Conservation (phyloP, 805 yeast genomes). For the Candida qinlingensis region DNA sequence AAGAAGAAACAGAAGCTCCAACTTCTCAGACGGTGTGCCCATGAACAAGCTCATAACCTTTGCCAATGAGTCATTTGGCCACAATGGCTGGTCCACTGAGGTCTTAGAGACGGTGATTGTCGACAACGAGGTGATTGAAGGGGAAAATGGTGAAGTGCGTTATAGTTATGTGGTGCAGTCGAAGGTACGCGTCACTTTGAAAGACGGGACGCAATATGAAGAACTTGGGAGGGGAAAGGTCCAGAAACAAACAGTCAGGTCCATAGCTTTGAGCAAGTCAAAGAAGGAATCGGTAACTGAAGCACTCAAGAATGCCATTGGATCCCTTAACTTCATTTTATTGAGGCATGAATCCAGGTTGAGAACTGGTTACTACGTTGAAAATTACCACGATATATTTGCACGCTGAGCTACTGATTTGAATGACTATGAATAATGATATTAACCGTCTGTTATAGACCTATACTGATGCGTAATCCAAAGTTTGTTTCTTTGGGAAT, state of each 20-base stretch:
- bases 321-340: slow-evolving; percentile 70
- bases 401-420: neutral
- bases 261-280: slow-evolving; percentile 74
- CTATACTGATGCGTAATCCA: slow-evolving; percentile 40
- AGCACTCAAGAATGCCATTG: slow-evolving; percentile 71
- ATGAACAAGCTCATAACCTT: slow-evolving; percentile 30
- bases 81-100: slow-evolving; percentile 51
- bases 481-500: slow-evolving; percentile 51
- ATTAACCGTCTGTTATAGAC: no score
- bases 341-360: slow-evolving; percentile 30
- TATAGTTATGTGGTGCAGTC: slow-evolving; percentile 31
- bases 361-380: slow-evolving; percentile 27
- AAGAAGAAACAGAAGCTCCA: slow-evolving; percentile 5
- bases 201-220: slow-evolving; percentile 79
- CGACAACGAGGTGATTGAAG: slow-evolving; percentile 14
- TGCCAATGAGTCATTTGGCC: slow-evolving; percentile 51
- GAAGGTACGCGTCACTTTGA: slow-evolving; percentile 59
- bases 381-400: slow-evolving; percentile 3
- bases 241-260: slow-evolving; percentile 56
- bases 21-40: slow-evolving; percentile 23
- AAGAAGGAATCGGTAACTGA: slow-evolving; percentile 84
- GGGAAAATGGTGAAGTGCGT: slow-evolving; percentile 8
- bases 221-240: slow-evolving; percentile 72
- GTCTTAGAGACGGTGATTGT: slow-evolving; percentile 25
- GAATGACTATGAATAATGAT: slow-evolving; percentile 1